These are phyloP conservation scores for Solanum stenotomum DNA, from an alignment of 257 asterid species.

Conservation along the genomic window DNA sequence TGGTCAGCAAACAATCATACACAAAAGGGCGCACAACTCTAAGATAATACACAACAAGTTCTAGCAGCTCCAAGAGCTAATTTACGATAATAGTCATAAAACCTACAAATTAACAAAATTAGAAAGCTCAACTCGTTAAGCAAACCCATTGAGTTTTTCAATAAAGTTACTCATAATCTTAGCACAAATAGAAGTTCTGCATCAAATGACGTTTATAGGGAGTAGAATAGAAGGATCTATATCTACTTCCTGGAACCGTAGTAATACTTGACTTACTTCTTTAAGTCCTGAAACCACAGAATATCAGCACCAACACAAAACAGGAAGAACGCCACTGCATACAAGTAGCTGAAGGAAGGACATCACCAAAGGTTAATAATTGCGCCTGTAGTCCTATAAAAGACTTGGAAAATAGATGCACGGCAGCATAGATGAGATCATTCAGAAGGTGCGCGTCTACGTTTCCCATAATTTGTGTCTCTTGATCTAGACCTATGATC, in stretches of 20 bases:
- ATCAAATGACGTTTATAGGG: slow-evolving; percentile 23
- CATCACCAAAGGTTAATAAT: slow-evolving; percentile 1
- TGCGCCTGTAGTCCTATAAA: neutral
- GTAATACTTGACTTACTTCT: slow-evolving; percentile 56
- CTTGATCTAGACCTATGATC: slow-evolving; percentile 35
- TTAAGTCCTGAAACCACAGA: slow-evolving; percentile 26
- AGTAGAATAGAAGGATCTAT: slow-evolving; percentile 18
- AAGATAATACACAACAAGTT: neutral
- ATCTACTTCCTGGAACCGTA: slow-evolving; percentile 31
- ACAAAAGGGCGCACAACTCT: neutral
- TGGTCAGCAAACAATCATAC: neutral
- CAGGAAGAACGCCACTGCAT: slow-evolving; percentile 23
- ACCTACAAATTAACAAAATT: slow-evolving; percentile 4
- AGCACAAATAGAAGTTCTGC: slow-evolving; percentile 28
- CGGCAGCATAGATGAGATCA: slow-evolving; percentile 6
- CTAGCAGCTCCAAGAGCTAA: slow-evolving; percentile 6
- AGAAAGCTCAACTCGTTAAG: slow-evolving; percentile 16
- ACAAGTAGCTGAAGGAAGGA: slow-evolving; percentile 11
- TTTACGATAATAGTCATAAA: slow-evolving; percentile 6
- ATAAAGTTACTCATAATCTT: slow-evolving; percentile 13
- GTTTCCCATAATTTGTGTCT: slow-evolving; percentile 42
- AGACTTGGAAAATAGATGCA: neutral
- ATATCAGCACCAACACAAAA: slow-evolving; percentile 19
- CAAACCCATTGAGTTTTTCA: slow-evolving; percentile 29
- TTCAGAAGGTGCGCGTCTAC: slow-evolving; percentile 35